A percentile compares a stretch with the other conserved stretches of the same genome.
These are phyloP conservation scores for Phylloporus scabripes DNA, from an alignment of 768 basidiomycete species.

Conservation along the genomic window DNA sequence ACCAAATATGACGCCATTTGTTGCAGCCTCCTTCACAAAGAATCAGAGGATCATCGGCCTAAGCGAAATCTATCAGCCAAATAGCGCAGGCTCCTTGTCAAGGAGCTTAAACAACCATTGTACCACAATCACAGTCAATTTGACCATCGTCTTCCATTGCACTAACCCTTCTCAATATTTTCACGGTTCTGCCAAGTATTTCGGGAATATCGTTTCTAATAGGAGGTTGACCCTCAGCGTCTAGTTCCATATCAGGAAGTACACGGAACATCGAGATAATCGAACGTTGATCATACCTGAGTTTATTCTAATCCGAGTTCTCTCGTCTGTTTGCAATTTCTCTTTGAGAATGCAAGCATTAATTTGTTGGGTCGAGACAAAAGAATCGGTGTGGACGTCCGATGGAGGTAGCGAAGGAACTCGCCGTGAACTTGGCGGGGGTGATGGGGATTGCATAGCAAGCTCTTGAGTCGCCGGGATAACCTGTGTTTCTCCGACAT, in stretches of 20 bases:
- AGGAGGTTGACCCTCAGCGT: slow-evolving; percentile 31
- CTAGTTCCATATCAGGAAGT: slow-evolving; percentile 13
- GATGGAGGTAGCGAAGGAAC: slow-evolving; percentile 26
- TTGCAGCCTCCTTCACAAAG: slow-evolving; percentile 71
- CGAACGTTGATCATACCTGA: slow-evolving; percentile 43
- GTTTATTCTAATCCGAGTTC: slow-evolving; percentile 24
- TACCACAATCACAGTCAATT: slow-evolving; percentile 66
- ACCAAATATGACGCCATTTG: slow-evolving; percentile 78
- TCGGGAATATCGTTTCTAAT: slow-evolving; percentile 1
- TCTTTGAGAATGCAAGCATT: background rate
- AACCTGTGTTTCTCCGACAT: slow-evolving; percentile 49
- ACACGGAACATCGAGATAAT: background rate
- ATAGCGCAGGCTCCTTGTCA: background rate
- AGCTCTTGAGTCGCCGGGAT: slow-evolving; percentile 33
- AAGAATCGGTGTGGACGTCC: slow-evolving; percentile 19
- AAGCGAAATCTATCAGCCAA: background rate
- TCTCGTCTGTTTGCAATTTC: slow-evolving; percentile 8
- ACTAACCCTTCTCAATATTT: slow-evolving; percentile 9
- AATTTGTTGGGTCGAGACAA: slow-evolving; percentile 24
- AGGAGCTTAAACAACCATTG: slow-evolving; percentile 36
- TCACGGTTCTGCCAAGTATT: background rate
- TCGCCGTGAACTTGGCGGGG: slow-evolving; percentile 7
- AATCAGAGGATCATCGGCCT: slow-evolving; percentile 54
- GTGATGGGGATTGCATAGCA: slow-evolving; percentile 22
- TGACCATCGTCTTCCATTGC: slow-evolving; percentile 32